Evolutionary conservation across 805 yeast species (phyloP).

Genomic region (Maudiozyma pseudohumilis): DNA sequence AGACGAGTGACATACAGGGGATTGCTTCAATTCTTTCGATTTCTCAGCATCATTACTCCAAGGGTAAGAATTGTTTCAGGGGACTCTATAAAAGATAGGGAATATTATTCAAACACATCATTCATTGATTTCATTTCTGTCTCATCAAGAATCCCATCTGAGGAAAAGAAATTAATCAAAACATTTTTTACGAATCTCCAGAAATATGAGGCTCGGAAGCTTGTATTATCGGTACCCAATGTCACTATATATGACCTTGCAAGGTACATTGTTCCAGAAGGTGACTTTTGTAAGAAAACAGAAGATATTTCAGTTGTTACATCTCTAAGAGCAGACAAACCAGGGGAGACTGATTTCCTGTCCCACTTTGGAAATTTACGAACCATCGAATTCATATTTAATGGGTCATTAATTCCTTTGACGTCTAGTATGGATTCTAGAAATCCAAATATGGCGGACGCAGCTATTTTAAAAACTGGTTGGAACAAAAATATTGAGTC

Average conservation of each 20-base stretch:
- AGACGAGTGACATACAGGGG: slow-evolving; percentile 11
- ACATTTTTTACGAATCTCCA: slow-evolving; percentile 9
- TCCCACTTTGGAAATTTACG: slow-evolving; percentile 12
- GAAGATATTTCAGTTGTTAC: slow-evolving; percentile 15
- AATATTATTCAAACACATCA: no score
- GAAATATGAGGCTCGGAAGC: slow-evolving; percentile 8
- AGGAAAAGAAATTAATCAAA: slow-evolving; percentile 16
- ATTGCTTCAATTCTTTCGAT: slow-evolving; percentile 11
- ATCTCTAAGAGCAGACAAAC: slow-evolving; percentile 15
- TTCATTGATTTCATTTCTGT: slow-evolving; percentile 10
- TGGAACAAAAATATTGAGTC: slow-evolving; percentile 15
- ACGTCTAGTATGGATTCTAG: slow-evolving; percentile 2
- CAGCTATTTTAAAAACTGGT: slow-evolving; percentile 2
- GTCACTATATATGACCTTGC: slow-evolving; percentile 12
- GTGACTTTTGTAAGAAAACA: slow-evolving; percentile 5
- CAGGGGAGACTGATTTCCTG: slow-evolving; percentile 13
- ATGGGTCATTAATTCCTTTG: slow-evolving; percentile 12
- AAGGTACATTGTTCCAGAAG: slow-evolving; percentile 8
- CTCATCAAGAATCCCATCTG: slow-evolving; percentile 16
- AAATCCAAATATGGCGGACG: slow-evolving; percentile 1
- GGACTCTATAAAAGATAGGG: no score
- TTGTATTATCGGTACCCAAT: slow-evolving; percentile 16
- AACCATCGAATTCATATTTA: slow-evolving; percentile 16
- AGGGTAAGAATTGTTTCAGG: no score
- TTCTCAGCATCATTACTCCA: slow-evolving; percentile 4